Base-by-base conservation (phyloP, 1,139 yeast species). In the Blastobotrys elegans region DNA sequence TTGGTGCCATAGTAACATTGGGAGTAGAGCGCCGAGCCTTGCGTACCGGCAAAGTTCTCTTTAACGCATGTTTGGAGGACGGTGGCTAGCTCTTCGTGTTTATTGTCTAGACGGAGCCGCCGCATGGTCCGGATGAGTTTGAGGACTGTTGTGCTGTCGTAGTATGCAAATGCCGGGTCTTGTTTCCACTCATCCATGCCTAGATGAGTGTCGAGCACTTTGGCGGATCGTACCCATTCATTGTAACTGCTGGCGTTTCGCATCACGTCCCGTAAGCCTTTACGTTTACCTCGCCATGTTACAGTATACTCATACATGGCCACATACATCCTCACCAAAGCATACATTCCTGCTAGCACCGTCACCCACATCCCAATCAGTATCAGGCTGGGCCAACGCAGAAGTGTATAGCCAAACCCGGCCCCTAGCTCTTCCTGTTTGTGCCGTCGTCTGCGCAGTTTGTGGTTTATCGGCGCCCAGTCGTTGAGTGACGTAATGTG, bases 1-100 rank as follows among this genome's bases (percentile, higher is more conserved):
- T 85, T 85, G 1, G 95, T 84, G 7, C 94, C 94, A 58, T 75
- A 83, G 63, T 84, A 83, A 44, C 86, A 70, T 63, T 84, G 89
- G 4, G 89, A 80, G 58, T 84, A 85, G 38, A 85, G 67, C 52
- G 79, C 75, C 38, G 84, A 77, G 57, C 84, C 84, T 61, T 84
- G 92, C 6, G 82, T 80, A 0, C 94, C 92, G 5, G 89, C 90
- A 67, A 84, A 85, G 60, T 85, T 85, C 50, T 79, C 72, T 59
- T 82, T 82, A 32, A 84, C 66, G 57, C 92, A 84, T 4, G 81
- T 81, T 56, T 82, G 88, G 26, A 85, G 66, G 13, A 81, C 66
- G 7, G 76, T 65, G 67, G 79, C 69, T 33, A 84, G 61, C 36
- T 79, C 82, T 16, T 73, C 74, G 26, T 69, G 70, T 13, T 66